Percentiles rank a stretch among this genome's conserved stretches.
Conservation (phyloP, 169 alveolate species). For the Cyclospora cayetanensis region DNA sequence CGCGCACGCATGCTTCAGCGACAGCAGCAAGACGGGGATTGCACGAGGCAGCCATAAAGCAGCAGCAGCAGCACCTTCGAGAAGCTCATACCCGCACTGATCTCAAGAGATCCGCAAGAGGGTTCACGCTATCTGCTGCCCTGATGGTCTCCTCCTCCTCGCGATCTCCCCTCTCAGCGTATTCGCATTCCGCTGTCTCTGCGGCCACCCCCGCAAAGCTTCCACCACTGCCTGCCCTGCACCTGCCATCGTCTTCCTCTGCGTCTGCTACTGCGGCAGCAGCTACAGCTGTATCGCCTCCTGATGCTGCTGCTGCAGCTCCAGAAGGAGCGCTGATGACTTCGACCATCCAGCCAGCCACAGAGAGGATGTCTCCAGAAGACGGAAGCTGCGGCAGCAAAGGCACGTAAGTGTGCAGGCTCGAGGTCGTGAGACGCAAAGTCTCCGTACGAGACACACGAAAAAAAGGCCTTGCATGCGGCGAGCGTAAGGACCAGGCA, state of each 20-base stretch:
- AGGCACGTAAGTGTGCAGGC: too few relatives aligned
- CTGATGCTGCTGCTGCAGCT: background rate
- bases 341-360: slow-evolving; percentile 50
- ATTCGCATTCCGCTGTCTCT: background rate
- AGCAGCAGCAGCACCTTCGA: background rate
- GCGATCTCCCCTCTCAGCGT: background rate
- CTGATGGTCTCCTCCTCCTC: slow-evolving; percentile 27
- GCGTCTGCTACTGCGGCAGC: slow-evolving; percentile 11
- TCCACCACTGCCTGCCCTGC: slow-evolving; percentile 15
- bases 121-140: slow-evolving; percentile 25
- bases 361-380: slow-evolving; percentile 58
- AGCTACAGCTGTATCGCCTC: slow-evolving; percentile 45
- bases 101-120: slow-evolving; percentile 12
- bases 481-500: too few relatives aligned
- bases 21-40: too few relatives aligned
- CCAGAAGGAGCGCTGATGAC: background rate
- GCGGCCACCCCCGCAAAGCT: background rate
- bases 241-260: background rate
- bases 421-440: too few relatives aligned
- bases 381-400: slow-evolving; percentile 62
- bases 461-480: too few relatives aligned
- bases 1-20: background rate
- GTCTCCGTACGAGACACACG: too few relatives aligned
- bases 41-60: background rate
- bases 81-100: background rate